A percentile compares a stretch with the other conserved stretches of the same genome.
phyloP scores from a whole-genome alignment of 495 filamentous ascomycete species.

The Parathielavia appendiculata region DNA sequence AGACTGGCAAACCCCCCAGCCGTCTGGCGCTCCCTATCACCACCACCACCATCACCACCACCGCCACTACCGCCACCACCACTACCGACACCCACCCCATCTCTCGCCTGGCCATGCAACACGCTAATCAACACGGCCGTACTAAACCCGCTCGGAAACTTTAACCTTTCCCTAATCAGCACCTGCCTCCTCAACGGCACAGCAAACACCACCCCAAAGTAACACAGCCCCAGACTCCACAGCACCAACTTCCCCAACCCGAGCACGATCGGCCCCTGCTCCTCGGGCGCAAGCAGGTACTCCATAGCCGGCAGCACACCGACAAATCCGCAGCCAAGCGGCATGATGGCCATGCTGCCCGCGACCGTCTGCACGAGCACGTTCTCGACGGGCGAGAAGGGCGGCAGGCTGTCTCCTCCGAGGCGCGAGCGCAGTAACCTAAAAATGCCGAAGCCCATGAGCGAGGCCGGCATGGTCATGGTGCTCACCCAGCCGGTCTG shows the following conservation, averaged over 20 bases:
- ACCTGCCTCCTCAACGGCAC: slow-evolving; percentile 74
- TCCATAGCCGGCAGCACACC: slow-evolving; percentile 82
- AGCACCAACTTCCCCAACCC: slow-evolving; percentile 71
- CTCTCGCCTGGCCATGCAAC: slow-evolving; percentile 58
- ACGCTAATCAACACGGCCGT: slow-evolving; percentile 91
- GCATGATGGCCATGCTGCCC: slow-evolving; percentile 94
- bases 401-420: slow-evolving; percentile 51
- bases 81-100: too few relatives aligned
- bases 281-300: slow-evolving; percentile 68
- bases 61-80: too few relatives aligned
- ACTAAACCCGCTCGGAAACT: slow-evolving; percentile 91
- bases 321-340: slow-evolving; percentile 91
- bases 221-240: slow-evolving; percentile 86
- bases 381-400: slow-evolving; percentile 94
- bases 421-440: slow-evolving; percentile 61
- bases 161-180: slow-evolving; percentile 83
- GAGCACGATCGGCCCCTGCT: slow-evolving; percentile 70
- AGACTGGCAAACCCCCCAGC: slow-evolving; percentile 29
- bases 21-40: slow-evolving; percentile 2
- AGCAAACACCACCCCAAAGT: slow-evolving; percentile 95
- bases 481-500: slow-evolving; percentile 84
- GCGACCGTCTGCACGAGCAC: slow-evolving; percentile 97
- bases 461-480: slow-evolving; percentile 79
- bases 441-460: slow-evolving; percentile 97
- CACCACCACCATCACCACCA: too few relatives aligned